A percentile compares a stretch with the other conserved stretches of the same genome.
Evolutionary conservation across 345 rosid genomes (phyloP).

Genomic region (Pugionium cornutum): DNA sequence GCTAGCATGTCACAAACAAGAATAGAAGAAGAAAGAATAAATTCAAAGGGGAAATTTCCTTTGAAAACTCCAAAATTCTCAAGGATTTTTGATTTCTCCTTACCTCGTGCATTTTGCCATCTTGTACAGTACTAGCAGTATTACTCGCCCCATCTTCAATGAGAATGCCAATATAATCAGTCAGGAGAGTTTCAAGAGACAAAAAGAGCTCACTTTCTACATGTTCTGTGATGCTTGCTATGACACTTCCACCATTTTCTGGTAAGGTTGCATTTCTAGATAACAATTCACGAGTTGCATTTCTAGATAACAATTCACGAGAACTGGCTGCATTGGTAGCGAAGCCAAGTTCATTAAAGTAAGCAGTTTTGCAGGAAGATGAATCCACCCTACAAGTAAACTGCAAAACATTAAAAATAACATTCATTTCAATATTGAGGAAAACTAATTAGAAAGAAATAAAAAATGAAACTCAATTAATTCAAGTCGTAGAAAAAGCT

Average conservation of each 20-base stretch:
- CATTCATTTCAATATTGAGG: slow-evolving; percentile 23
- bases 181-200: slow-evolving; percentile 51
- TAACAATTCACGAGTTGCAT: too few relatives aligned
- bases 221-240: slow-evolving; percentile 49
- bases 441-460: slow-evolving; percentile 6
- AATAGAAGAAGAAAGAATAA: slow-evolving; percentile 12
- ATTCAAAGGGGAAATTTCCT: neutral
- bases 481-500: neutral
- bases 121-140: slow-evolving; percentile 37
- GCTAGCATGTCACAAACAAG: slow-evolving; percentile 24
- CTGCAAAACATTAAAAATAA: slow-evolving; percentile 47
- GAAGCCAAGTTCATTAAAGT: slow-evolving; percentile 54
- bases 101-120: slow-evolving; percentile 49
- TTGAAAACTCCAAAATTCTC: neutral
- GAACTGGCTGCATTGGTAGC: too few relatives aligned
- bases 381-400: slow-evolving; percentile 41
- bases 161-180: slow-evolving; percentile 51
- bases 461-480: too few relatives aligned
- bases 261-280: slow-evolving; percentile 35
- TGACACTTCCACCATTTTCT: slow-evolving; percentile 30
- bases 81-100: slow-evolving; percentile 8
- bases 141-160: slow-evolving; percentile 54
- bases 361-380: slow-evolving; percentile 41
- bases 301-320: too few relatives aligned
- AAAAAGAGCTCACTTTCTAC: slow-evolving; percentile 63